These are phyloP conservation scores for Alternaria rosae DNA, from an alignment of 2,329 filamentous ascomycete genomes.

Conservation along the genomic window DNA sequence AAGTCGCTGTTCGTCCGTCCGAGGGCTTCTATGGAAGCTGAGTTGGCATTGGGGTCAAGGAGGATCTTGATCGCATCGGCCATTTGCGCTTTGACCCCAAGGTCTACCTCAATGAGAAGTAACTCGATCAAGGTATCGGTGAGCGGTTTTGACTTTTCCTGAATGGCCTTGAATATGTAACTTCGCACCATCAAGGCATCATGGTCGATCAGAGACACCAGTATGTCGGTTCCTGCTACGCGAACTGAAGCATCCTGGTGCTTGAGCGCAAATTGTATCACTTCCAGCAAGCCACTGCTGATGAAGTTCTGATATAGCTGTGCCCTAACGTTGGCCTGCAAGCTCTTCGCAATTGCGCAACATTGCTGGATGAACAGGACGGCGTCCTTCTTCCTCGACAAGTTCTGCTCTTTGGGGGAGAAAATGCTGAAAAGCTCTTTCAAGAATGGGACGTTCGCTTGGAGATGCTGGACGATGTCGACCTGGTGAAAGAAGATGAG, in stretches of 20 bases:
- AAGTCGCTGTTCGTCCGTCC: constrained; percentile 72
- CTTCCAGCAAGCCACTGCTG: constrained; percentile 81
- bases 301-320: constrained; percentile 91
- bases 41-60: constrained; percentile 74
- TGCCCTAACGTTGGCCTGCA: constrained; percentile 82
- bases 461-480: constrained; percentile 95
- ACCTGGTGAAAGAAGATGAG: constrained; percentile 99
- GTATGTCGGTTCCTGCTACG: constrained; percentile 90
- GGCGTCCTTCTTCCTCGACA: constrained; percentile 85
- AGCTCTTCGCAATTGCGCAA: constrained; percentile 90
- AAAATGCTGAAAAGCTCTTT: constrained; percentile 90
- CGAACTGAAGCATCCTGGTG: constrained; percentile 84
- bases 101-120: constrained; percentile 86
- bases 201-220: constrained; percentile 94
- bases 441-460: constrained; percentile 78
- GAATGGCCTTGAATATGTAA: constrained; percentile 90
- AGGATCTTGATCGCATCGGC: constrained; percentile 95
- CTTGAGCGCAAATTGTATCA: constrained; percentile 90
- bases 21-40: constrained; percentile 66
- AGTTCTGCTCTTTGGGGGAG: constrained; percentile 66
- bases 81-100: constrained; percentile 94
- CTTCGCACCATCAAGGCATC: constrained; percentile 93
- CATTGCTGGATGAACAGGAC: constrained; percentile 98
- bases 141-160: constrained; percentile 82
- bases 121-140: constrained; percentile 94